A percentile compares a stretch with the other conserved stretches of the same genome.
These are phyloP conservation scores for Alternaria rosae DNA, from an alignment of 2,329 filamentous ascomycete genomes.

Conservation along the genomic window DNA sequence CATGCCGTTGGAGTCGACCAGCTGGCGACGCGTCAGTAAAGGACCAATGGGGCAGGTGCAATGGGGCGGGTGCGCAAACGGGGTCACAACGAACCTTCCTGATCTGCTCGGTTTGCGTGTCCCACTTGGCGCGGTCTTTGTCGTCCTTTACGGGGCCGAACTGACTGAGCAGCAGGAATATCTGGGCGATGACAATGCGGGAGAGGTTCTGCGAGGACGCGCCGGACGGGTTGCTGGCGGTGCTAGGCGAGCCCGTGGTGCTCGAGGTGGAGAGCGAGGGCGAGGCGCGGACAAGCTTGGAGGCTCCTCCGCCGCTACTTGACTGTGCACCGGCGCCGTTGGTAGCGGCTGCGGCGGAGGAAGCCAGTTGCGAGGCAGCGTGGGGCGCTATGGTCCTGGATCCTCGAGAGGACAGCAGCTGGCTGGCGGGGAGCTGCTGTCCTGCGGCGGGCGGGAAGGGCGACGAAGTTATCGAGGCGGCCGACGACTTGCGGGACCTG, in stretches of 20 bases:
- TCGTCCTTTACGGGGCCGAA: constrained; percentile 84
- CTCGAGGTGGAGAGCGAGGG: constrained; percentile 59
- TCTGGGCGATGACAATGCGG: constrained; percentile 94
- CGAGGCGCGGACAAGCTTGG: constrained; percentile 66
- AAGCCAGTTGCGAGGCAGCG: constrained; percentile 62
- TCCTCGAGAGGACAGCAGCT: constrained; percentile 65
- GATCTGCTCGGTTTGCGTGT: constrained; percentile 88
- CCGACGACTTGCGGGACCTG: constrained; percentile 62
- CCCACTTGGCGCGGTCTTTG: constrained; percentile 90
- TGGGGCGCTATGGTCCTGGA: constrained; percentile 64
- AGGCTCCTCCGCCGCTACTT: constrained; percentile 62
- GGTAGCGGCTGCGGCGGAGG: constrained; percentile 59
- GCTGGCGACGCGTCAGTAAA: constrained; percentile 59
- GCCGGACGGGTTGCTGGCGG: constrained; percentile 55
- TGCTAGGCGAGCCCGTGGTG: constrained; percentile 62
- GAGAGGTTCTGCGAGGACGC: constrained; percentile 65
- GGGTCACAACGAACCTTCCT: constrained; percentile 72
- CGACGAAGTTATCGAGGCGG: constrained; percentile 62
- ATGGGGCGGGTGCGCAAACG: constrained; percentile 9
- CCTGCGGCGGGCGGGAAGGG: constrained; percentile 64
- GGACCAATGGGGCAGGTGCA: background rate
- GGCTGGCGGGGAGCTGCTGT: constrained; percentile 61
- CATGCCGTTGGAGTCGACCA: constrained; percentile 98
- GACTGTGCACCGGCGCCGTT: constrained; percentile 60
- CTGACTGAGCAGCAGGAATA: constrained; percentile 86